Evolutionary conservation across 345 rosid species (phyloP).

Genomic region (Eucalyptus pauciflora): DNA sequence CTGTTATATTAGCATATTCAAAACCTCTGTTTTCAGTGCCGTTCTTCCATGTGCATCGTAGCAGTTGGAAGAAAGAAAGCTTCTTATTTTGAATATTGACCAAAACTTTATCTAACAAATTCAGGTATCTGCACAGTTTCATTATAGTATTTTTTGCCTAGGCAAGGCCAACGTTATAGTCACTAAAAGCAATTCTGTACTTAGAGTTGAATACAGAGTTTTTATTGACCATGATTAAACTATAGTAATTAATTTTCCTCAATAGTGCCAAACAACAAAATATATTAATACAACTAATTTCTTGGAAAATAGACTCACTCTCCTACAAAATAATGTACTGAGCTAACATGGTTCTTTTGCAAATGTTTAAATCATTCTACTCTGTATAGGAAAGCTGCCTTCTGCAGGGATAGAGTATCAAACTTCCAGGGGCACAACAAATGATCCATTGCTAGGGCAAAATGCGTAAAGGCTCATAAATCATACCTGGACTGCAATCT

Average conservation of each 20-base stretch:
- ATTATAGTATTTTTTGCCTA: background rate
- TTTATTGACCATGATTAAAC: background rate
- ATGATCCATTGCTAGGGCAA: no score
- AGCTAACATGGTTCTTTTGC: no score
- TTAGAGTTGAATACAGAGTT: background rate
- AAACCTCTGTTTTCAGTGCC: background rate
- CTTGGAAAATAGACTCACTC: no score
- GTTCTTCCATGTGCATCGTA: background rate
- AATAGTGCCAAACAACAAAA: background rate
- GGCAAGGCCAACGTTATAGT: no score
- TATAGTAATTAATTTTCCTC: background rate
- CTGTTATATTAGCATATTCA: background rate
- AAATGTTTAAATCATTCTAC: no score
- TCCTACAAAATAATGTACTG: no score
- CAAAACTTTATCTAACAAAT: background rate
- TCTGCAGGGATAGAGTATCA: no score
- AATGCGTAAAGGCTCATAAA: fast-evolving
- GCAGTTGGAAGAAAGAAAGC: background rate
- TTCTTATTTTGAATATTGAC: background rate
- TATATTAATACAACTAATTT: no score
- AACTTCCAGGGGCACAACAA: no score
- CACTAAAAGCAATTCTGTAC: background rate
- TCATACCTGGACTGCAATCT: background rate
- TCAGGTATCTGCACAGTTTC: background rate
- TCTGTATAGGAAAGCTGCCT: no score